Conservation (phyloP, 805 yeast genomes). For the Priceomyces fermenticarens region DNA sequence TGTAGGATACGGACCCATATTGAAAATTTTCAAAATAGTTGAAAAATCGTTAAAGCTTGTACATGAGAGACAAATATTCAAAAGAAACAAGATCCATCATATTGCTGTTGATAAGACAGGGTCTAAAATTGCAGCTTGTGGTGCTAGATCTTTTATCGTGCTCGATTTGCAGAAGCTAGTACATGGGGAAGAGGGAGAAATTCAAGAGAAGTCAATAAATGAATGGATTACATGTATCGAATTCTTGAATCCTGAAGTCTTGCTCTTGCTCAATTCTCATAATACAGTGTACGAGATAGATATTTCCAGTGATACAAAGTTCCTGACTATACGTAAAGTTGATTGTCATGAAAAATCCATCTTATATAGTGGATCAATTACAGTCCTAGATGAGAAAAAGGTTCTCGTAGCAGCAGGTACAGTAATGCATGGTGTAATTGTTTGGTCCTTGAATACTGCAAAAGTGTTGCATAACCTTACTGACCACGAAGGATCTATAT, state of each 20-base stretch:
- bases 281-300: conserved; percentile 50
- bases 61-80: conserved; percentile 47
- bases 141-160: conserved; percentile 67
- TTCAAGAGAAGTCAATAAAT: conserved; percentile 49
- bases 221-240: conserved; percentile 80
- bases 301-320: conserved; percentile 26
- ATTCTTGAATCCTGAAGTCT: conserved; percentile 38
- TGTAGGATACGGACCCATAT: conserved; percentile 70
- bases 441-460: conserved; percentile 61
- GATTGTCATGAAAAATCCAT: conserved; percentile 73
- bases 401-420: conserved; percentile 84
- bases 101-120: conserved; percentile 40
- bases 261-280: conserved; percentile 72
- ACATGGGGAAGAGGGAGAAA: conserved; percentile 8
- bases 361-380: conserved; percentile 80
- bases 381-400: conserved; percentile 36
- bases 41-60: conserved; percentile 29
- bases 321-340: conserved; percentile 24
- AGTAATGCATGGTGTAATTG: conserved; percentile 79
- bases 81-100: conserved; percentile 82
- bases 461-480: conserved; percentile 52
- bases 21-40: conserved; percentile 51
- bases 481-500: conserved; percentile 90
- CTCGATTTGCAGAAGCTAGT: conserved; percentile 28
- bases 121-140: conserved; percentile 47